These are phyloP conservation scores for Salix udensis DNA, from an alignment of 345 rosid genomes.

Conservation along the genomic window DNA sequence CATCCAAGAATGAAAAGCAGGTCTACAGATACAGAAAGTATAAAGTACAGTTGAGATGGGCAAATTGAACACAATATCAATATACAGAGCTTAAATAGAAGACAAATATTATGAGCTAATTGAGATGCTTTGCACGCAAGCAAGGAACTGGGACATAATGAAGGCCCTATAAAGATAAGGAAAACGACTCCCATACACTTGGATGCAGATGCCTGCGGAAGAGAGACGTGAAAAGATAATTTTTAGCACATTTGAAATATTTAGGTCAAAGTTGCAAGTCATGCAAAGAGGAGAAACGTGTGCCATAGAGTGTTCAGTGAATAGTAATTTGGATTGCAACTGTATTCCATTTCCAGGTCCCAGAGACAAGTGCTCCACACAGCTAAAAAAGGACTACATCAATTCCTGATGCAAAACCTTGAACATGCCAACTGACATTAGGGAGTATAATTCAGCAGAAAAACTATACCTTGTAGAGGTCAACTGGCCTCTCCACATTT, in stretches of 20 bases:
- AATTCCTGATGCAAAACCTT: background rate
- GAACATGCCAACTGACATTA: background rate
- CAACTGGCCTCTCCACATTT: slow-evolving; percentile 91
- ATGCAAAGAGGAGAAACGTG: too few species aligned
- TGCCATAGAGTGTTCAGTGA: too few species aligned
- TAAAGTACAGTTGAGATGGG: background rate
- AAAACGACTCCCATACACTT: background rate
- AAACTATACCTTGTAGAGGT: slow-evolving; percentile 83
- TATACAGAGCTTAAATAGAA: background rate
- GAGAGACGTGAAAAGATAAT: background rate
- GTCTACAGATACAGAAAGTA: background rate
- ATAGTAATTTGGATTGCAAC: too few species aligned
- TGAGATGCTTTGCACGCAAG: background rate
- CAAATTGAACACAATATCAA: background rate
- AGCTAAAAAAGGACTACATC: background rate
- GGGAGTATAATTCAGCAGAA: slow-evolving; percentile 9
- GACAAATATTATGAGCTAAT: background rate
- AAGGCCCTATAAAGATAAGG: background rate
- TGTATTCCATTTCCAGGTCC: too few species aligned
- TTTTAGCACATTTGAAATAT: background rate
- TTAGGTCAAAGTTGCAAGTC: too few species aligned
- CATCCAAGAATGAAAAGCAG: too few species aligned
- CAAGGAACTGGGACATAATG: background rate
- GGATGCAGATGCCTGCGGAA: background rate
- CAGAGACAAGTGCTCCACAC: background rate